A percentile compares a stretch with the other conserved stretches of the same genome.
These are phyloP conservation scores for Saksenaea vasiformis DNA, from an alignment of 371 early-diverging fungal species.

Conservation along the genomic window DNA sequence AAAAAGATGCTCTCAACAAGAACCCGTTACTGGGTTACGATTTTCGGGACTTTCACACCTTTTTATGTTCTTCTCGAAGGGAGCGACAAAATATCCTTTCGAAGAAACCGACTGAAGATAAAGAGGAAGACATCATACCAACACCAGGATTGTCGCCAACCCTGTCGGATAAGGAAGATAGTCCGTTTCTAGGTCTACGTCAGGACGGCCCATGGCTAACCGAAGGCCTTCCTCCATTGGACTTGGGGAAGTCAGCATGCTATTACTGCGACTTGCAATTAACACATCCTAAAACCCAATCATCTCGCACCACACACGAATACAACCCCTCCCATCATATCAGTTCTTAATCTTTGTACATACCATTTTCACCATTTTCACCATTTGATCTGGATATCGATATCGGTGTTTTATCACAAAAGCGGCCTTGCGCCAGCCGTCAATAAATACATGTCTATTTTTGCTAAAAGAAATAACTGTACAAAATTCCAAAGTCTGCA, in stretches of 20 bases:
- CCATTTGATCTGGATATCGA: too few relatives aligned
- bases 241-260: background rate
- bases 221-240: background rate
- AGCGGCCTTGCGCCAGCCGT: too few relatives aligned
- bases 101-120: background rate
- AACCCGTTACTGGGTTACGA: constrained; percentile 18
- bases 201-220: background rate
- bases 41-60: constrained; percentile 12
- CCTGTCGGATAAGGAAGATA: background rate
- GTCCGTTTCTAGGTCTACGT: background rate
- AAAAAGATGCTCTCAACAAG: constrained; percentile 14
- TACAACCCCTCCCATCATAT: background rate
- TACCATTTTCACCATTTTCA: background rate
- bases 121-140: background rate
- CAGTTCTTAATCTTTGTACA: background rate
- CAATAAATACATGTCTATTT: too few relatives aligned
- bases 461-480: too few relatives aligned
- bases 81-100: background rate
- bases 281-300: background rate
- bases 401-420: too few relatives aligned
- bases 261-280: background rate
- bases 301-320: background rate
- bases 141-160: background rate
- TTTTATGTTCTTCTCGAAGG: constrained; percentile 3
- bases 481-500: too few relatives aligned